Base-by-base conservation (phyloP, 2,329 filamentous ascomycete genomes). In the Eurotiales sp. region DNA sequence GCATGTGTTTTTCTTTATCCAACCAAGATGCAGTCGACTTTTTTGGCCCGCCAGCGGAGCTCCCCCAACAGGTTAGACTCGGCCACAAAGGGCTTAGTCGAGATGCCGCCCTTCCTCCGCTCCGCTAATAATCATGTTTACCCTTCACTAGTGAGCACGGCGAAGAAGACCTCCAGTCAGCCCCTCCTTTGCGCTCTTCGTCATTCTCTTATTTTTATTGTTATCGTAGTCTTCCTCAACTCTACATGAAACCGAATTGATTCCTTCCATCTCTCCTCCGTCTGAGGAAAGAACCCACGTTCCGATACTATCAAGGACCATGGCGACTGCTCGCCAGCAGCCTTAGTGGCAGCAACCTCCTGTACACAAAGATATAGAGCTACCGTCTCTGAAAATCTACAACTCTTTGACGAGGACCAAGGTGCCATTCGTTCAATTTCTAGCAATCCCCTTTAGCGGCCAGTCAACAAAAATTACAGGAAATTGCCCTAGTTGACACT, bases 391-490 rank as follows among this genome's bases (percentile, higher is more conserved):
- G 60, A 86, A 83, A 65, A 77, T 95, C 58, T 89, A 86, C 77
- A 95, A 93, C 72, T 90, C 87, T 5, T 75, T 95, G 62, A 87
- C 88, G 10, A 81, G 87, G 55, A 77, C 77, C 10, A 88, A 91
- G 63, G 85, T 85, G 40, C 80, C 84, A 4, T 93, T 95, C 63
- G 73, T 85, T n/a, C n/a, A n/a, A n/a, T n/a, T n/a, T n/a, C n/a
- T n/a, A n/a, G n/a, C n/a, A n/a, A n/a, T n/a, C n/a, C n/a, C n/a
- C n/a, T n/a, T n/a, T n/a, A n/a, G n/a, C 12, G 50, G 50, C 43
- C 22, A 40, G 50, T 47, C 30, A 36, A 1, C 86, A 87, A 37
- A 89, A 89, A 67, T 87, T 12, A 8, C 29, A 32, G 10, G 14
- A 32, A 12, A 72, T 48, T 91, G 42, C 17, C 11, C 8, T 27